A percentile compares a stretch with the other conserved stretches of the same genome.
Evolutionary conservation across 129 eudicot species (phyloP).

Genomic region (Arctium lappa): DNA sequence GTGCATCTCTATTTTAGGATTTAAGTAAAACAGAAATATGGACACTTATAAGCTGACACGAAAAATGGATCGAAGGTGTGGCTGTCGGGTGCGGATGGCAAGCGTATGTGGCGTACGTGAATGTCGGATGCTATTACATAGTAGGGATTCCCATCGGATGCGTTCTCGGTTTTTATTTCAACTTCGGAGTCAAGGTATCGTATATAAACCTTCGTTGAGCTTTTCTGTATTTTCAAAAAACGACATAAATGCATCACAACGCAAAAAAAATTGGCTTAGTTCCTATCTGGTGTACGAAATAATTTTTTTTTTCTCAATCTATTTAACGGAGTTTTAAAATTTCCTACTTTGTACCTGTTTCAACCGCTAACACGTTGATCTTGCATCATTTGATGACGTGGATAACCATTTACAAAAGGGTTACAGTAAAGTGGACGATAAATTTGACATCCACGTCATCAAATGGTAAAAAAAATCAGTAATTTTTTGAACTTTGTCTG

Average conservation of each 20-base stretch:
- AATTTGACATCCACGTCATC: too few species aligned
- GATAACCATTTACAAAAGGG: not conserved
- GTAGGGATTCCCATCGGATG: slow-evolving; percentile 87
- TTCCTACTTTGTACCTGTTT: too few species aligned
- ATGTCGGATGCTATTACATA: slow-evolving; percentile 78
- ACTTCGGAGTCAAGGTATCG: slow-evolving; percentile 73
- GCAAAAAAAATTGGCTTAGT: not conserved
- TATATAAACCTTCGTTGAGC: not conserved
- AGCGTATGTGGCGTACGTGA: slow-evolving; percentile 88
- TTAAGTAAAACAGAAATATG: not conserved
- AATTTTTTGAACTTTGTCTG: too few species aligned
- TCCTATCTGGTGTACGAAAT: too few species aligned
- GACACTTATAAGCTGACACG: not conserved
- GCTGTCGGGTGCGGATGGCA: slow-evolving; percentile 99
- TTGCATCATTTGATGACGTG: not conserved
- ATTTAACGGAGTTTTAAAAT: too few species aligned
- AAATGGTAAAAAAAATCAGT: too few species aligned
- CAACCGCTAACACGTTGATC: not conserved
- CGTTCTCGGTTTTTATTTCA: slow-evolving; percentile 66
- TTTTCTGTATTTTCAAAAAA: not conserved
- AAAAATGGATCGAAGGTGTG: slow-evolving; percentile 40
- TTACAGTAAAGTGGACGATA: too few species aligned
- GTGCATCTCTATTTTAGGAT: not conserved
- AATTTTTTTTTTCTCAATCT: not conserved
- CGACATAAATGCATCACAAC: not conserved